Base-by-base conservation (phyloP, 805 yeast species). In the Vanderwaltozyma polyspora region DNA sequence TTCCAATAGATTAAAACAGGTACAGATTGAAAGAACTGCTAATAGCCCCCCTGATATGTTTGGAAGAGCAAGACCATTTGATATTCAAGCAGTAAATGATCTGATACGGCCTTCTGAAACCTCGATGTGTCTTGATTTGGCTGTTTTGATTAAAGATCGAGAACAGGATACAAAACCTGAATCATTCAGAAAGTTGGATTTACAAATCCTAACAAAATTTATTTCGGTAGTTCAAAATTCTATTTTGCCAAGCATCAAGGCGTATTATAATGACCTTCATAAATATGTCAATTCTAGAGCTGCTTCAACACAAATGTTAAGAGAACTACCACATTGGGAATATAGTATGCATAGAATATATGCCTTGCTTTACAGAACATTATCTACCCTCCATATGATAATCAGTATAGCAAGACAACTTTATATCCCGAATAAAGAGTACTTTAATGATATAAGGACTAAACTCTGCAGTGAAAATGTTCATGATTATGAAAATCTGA, bases 271-370 rank as follows among this genome's bases (percentile, higher is more conserved):
- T 15, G 51, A 47, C 34, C 35, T 63, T 11, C 35, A 42, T 24
- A 45, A 40, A 16, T 60, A 49, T 36, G 45, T 50, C n/a, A 33
- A 32, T 13, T 30, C 40, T 8, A 39, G 39, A 25, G 37, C 11
- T 18, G 9, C 44, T 3, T 25, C 31, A 14, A 37, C 35, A n/a
- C 44, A 38, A 22, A 39, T 49, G 0, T 29, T 63, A 8, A 53
- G 53, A 25, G 52, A 57, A 15, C 31, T 64, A 2, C 64, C 67
- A 4, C 43, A 49, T 32, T 57, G 63, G 59, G 46, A 55, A n/a
- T 61, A 55, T 38, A 50, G 71, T 0, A 45, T 70, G 27, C 79
- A 74, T 43, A 57, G 68, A 37, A 53, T 71, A 4, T 62, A 71
- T 37, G 60, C 70, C 10, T 38, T 50, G 14, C 33, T 52, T 3